A percentile compares a stretch with the other conserved stretches of the same genome.
phyloP scores from a whole-genome alignment of 495 filamentous ascomycete species.

The Lasiosphaeria miniovina region DNA sequence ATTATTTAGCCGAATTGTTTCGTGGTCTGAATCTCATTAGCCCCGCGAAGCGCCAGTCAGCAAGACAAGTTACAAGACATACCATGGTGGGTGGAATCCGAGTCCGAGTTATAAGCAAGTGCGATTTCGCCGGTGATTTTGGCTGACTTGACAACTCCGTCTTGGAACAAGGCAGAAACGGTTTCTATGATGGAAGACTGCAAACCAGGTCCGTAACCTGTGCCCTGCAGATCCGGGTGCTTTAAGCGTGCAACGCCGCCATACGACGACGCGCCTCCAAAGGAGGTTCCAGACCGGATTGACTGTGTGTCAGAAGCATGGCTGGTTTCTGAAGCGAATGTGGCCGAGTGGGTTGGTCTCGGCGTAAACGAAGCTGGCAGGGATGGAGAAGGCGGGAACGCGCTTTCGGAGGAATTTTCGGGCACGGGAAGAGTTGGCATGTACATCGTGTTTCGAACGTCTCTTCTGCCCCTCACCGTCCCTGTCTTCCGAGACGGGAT shows the following conservation, averaged over 20 bases:
- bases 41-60: not conserved
- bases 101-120: conserved; percentile 69
- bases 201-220: conserved; percentile 70
- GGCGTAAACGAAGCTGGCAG: conserved; percentile 39
- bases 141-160: conserved; percentile 65
- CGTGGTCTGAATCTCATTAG: conserved; percentile 35
- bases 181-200: conserved; percentile 92
- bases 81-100: conserved; percentile 36
- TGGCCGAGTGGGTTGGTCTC: conserved; percentile 40
- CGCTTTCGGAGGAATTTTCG: conserved; percentile 39
- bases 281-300: conserved; percentile 80
- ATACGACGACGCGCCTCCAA: conserved; percentile 44
- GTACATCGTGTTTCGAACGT: conserved; percentile 87
- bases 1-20: conserved; percentile 83
- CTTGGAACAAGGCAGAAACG: conserved; percentile 77
- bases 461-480: conserved; percentile 82
- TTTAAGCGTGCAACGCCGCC: conserved; percentile 54
- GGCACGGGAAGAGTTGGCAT: conserved; percentile 51
- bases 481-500: conserved; percentile 63
- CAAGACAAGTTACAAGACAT: conserved; percentile 2
- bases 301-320: conserved; percentile 81
- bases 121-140: conserved; percentile 89
- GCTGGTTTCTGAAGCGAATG: conserved; percentile 52
- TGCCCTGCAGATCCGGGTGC: conserved; percentile 76
- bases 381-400: conserved; percentile 46